Conservation (phyloP, 345 rosid species). For the Sonneratia caseolaris region DNA sequence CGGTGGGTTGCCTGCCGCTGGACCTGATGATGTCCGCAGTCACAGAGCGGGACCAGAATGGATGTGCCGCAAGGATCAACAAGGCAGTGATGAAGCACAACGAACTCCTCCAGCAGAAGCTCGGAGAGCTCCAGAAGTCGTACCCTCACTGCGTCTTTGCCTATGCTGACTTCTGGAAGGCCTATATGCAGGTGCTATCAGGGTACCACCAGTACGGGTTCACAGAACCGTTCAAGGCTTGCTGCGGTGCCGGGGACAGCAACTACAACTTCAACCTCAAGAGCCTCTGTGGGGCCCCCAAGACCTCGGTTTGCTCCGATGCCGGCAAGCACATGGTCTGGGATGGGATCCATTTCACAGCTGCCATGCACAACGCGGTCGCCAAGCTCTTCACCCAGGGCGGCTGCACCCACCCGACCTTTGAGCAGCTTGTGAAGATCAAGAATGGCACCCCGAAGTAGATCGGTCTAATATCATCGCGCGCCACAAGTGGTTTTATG, state of each 20-base stretch:
- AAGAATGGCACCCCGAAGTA: neutral
- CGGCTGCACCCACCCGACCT: slow-evolving; percentile 27
- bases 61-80: slow-evolving; percentile 24
- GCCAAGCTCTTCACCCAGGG: slow-evolving; percentile 20
- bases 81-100: slow-evolving; percentile 22
- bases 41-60: slow-evolving; percentile 17
- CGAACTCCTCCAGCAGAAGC: slow-evolving; percentile 22
- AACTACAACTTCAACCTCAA: slow-evolving; percentile 24
- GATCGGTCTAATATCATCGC: neutral
- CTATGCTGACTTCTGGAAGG: slow-evolving; percentile 28
- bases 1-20: slow-evolving; percentile 33
- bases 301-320: slow-evolving; percentile 16
- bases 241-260: slow-evolving; percentile 35
- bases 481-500: neutral
- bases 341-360: slow-evolving; percentile 47
- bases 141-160: slow-evolving; percentile 3
- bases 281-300: slow-evolving; percentile 21
- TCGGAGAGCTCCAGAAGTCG: slow-evolving; percentile 12
- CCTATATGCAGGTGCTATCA: slow-evolving; percentile 19
- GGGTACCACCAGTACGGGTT: slow-evolving; percentile 15
- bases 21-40: slow-evolving; percentile 1
- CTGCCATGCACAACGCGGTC: slow-evolving; percentile 21
- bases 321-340: slow-evolving; percentile 18
- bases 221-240: slow-evolving; percentile 23
- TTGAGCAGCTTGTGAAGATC: slow-evolving; percentile 13